A percentile compares a stretch with the other conserved stretches of the same genome.
Evolutionary conservation across 371 early-diverging fungal genomes (phyloP).

Genomic region (Polyrhizophydium stewartii): DNA sequence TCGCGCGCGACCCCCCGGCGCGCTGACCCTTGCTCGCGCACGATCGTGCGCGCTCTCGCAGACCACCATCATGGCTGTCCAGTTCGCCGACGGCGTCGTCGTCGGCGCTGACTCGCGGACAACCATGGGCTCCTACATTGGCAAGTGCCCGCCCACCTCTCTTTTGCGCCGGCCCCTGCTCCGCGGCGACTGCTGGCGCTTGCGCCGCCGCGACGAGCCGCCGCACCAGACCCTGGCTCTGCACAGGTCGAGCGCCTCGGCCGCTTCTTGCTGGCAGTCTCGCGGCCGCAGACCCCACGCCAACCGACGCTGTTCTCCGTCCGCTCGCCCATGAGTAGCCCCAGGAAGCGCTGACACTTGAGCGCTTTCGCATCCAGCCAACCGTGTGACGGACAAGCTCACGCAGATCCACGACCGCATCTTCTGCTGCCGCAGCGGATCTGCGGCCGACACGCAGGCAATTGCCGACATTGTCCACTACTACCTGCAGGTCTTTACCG

Average conservation of each 20-base stretch:
- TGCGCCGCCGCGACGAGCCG: too few relatives aligned
- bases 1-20: not conserved
- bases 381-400: slow-evolving; percentile 98
- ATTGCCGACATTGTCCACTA: slow-evolving; percentile 94
- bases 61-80: slow-evolving; percentile 99
- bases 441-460: slow-evolving; percentile 99
- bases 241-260: too few relatives aligned
- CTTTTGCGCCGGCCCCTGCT: too few relatives aligned
- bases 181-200: too few relatives aligned
- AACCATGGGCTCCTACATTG: slow-evolving; percentile 95
- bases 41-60: slow-evolving; percentile 32
- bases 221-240: too few relatives aligned
- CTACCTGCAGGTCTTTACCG: slow-evolving; percentile 85
- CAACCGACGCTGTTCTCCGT: too few relatives aligned
- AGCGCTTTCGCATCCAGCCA: slow-evolving; percentile 59
- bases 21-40: not conserved
- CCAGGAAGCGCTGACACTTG: too few relatives aligned
- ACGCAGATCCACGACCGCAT: slow-evolving; percentile 95
- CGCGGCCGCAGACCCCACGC: too few relatives aligned
- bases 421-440: slow-evolving; percentile 97
- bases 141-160: slow-evolving; percentile 13
- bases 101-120: slow-evolving; percentile 99
- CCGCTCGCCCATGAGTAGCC: too few relatives aligned
- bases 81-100: slow-evolving; percentile 93
- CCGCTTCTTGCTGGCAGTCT: too few relatives aligned